Evolutionary conservation across 345 rosid species (phyloP).

Genomic region (Eucalyptus rudis): DNA sequence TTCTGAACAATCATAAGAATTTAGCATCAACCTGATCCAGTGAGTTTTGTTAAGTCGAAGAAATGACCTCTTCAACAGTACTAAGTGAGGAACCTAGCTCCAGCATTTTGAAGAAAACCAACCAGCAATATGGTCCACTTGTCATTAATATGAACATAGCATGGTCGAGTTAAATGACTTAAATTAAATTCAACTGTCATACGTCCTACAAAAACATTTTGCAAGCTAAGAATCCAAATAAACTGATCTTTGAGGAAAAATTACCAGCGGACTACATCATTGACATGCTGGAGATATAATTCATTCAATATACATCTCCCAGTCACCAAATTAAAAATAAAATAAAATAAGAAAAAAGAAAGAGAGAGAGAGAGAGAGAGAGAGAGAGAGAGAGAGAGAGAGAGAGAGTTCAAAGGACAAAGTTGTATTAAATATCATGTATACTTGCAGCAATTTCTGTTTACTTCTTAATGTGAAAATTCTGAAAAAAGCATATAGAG

Average conservation of each 20-base stretch:
- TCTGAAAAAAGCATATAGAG: background rate
- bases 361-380: too few species aligned
- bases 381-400: too few species aligned
- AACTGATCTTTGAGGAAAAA: background rate
- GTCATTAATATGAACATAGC: background rate
- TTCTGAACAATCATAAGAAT: background rate
- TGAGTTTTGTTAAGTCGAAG: background rate
- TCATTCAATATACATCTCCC: background rate
- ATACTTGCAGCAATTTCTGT: background rate
- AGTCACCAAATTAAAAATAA: background rate
- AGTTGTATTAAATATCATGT: background rate
- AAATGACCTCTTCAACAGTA: background rate
- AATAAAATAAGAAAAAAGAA: too few species aligned
- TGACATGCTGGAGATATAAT: background rate
- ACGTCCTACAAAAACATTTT: background rate
- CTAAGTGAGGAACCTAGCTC: background rate
- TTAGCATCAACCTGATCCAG: background rate
- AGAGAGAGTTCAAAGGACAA: too few species aligned
- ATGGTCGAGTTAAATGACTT: background rate
- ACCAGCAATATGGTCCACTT: background rate
- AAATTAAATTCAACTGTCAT: background rate
- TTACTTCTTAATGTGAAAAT: background rate
- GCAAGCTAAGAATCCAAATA: background rate
- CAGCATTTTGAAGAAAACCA: background rate
- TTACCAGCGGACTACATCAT: background rate